Conservation (phyloP, 2,329 filamentous ascomycete species). For the Botrytis tulipae region DNA sequence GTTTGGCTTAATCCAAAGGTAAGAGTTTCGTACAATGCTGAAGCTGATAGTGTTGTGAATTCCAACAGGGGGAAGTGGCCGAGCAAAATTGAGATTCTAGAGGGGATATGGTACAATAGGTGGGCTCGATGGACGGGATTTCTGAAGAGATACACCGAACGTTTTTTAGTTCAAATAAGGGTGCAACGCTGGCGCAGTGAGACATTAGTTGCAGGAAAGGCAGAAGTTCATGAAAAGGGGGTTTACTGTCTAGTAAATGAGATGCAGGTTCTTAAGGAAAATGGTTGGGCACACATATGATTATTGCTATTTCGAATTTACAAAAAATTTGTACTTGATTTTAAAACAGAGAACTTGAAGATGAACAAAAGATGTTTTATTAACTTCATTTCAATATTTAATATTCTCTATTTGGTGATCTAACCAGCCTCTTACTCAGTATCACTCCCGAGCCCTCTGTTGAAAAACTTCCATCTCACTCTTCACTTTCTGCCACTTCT, state of each 20-base stretch:
- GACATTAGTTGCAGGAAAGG: constrained; percentile 39
- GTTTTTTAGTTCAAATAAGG: constrained; percentile 28
- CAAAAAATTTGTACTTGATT: not conserved
- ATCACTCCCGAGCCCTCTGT: not conserved
- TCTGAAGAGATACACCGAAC: constrained; percentile 35
- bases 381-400: not conserved
- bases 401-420: not conserved
- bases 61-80: constrained; percentile 28
- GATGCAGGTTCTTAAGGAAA: constrained; percentile 57
- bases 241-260: constrained; percentile 57
- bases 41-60: constrained; percentile 44
- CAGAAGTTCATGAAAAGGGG: constrained; percentile 44
- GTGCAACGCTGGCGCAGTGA: constrained; percentile 31
- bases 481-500: constrained; percentile 19
- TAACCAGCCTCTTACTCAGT: not conserved
- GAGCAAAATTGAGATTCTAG: constrained; percentile 44
- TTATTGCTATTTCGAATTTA: not conserved
- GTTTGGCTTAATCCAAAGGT: constrained; percentile 70
- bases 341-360: not conserved
- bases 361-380: not conserved
- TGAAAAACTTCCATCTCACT: constrained; percentile 11
- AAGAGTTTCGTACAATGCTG: constrained; percentile 60
- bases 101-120: constrained; percentile 59
- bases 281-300: constrained; percentile 55
- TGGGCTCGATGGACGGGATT: constrained; percentile 47